Base-by-base conservation (phyloP, 768 basidiomycete genomes). In the Phaeolepiota aurea region DNA sequence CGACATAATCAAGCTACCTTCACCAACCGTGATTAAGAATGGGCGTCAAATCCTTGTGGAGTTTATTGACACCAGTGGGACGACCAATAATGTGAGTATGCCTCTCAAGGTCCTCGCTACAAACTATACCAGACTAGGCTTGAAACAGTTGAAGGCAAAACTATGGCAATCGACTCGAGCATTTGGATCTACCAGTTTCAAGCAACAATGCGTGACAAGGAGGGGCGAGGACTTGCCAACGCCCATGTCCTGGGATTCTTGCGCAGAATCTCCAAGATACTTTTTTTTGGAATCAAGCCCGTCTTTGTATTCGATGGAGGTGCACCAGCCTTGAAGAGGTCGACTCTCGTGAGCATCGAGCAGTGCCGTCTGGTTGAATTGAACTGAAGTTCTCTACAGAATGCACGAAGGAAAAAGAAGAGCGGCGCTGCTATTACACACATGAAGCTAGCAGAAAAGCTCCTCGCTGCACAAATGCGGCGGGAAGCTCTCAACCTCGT, bases 131-230 rank as follows among this genome's bases (percentile, higher is more conserved):
- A 7, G 14, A 20, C n/a, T 53, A 94, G 92, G 61, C 69, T 98
- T 41, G 94, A 99, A 63, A 92, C 86, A 0, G 76, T 93, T 56
- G 92, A 93, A 54, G 92, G 91, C n/a, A 94, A 92, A 57, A 68
- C 79, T 7, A 78, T 99, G 65, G 96, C 96, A 2, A 98, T 99
- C 42, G 96, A 99, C 62, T 97, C 93, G 3, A 96, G 91, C 50
- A 98, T 99, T 48, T 99, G 96, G 96, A 81, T 99, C 40, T 99
- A 99, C 61, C 96, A 99, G 60, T 99, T 99, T 54, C 94, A 98
- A 64, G 93, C 94, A 15, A 97, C 96, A 5, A 97, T 98, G 93
- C 79, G 96, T 16, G 93, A 94, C 62, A 97, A 91, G 54, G 91
- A 97, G 44, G 96, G 96, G 19, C 79, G 82, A 16, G 87, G 76